A percentile compares a stretch with the other conserved stretches of the same genome.
Evolutionary conservation across 2,329 filamentous ascomycete species (phyloP).

Genomic region (Nemania diffusa): DNA sequence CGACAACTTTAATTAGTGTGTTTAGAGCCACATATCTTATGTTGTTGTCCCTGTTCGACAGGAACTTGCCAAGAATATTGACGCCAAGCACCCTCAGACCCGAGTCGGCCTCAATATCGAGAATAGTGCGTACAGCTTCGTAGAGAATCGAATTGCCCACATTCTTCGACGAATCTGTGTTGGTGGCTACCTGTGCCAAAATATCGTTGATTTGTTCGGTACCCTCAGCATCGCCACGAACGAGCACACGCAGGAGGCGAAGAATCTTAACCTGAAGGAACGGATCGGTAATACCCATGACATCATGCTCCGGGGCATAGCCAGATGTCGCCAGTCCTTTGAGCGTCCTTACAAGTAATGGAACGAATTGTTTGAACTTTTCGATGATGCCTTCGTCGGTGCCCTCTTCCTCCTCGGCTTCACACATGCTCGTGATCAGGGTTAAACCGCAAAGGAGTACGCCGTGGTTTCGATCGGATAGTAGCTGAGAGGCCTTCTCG

Average conservation of each 20-base stretch:
- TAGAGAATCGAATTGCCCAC: constrained; percentile 98
- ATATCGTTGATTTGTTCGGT: constrained; percentile 99
- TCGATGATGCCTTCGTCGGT: constrained; percentile 91
- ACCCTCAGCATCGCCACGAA: constrained; percentile 83
- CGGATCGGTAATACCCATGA: constrained; percentile 96
- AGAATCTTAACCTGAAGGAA: constrained; percentile 98
- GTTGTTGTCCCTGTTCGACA: constrained; percentile 99
- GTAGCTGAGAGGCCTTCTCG: constrained; percentile 87
- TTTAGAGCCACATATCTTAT: constrained; percentile 98
- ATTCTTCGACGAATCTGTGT: constrained; percentile 98
- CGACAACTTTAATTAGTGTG: constrained; percentile 96
- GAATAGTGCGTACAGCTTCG: constrained; percentile 94
- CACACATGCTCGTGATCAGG: constrained; percentile 89
- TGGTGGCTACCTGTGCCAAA: constrained; percentile 94
- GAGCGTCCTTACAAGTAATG: constrained; percentile 85
- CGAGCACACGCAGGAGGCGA: constrained; percentile 84
- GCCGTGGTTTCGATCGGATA: constrained; percentile 95
- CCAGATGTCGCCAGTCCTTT: constrained; percentile 94
- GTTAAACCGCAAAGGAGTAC: constrained; percentile 94
- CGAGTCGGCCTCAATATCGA: constrained; percentile 98
- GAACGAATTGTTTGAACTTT: constrained; percentile 88
- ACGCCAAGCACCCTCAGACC: constrained; percentile 93
- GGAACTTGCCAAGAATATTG: constrained; percentile 97
- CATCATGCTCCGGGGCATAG: constrained; percentile 97
- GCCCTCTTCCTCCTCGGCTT: constrained; percentile 91